phyloP scores from a whole-genome alignment of 352 stramenopile species.

The Phytopythium chamaehyphon region DNA sequence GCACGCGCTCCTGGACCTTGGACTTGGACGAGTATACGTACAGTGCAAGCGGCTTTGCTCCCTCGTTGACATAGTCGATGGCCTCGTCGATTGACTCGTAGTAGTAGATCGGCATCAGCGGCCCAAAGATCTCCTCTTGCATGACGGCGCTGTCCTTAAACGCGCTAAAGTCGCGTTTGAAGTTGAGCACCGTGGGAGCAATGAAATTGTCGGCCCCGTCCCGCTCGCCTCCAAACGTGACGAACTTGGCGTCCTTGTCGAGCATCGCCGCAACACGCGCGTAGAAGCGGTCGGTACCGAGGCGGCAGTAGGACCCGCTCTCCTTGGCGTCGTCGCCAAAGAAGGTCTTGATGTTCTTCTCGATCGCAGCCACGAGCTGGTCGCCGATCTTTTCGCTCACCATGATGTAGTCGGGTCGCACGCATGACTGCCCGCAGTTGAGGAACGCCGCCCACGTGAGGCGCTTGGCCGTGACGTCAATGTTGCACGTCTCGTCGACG shows the following conservation, averaged over 20 bases:
- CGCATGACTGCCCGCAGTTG: slow-evolving; percentile 94
- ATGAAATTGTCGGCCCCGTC: slow-evolving; percentile 77
- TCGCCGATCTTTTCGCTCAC: slow-evolving; percentile 72
- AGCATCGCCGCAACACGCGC: slow-evolving; percentile 51
- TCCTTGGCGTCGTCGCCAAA: slow-evolving; percentile 54
- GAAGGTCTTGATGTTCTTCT: slow-evolving; percentile 36
- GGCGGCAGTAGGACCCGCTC: slow-evolving; percentile 41
- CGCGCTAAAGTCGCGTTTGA: slow-evolving; percentile 54
- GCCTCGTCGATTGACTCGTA: slow-evolving; percentile 40
- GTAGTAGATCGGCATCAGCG: slow-evolving; percentile 90
- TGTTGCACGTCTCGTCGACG: slow-evolving; percentile 65
- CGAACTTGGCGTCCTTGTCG: slow-evolving; percentile 43
- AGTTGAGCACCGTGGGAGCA: slow-evolving; percentile 87
- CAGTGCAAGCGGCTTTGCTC: slow-evolving; percentile 76
- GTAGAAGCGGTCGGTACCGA: slow-evolving; percentile 65
- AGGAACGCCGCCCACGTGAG: slow-evolving; percentile 85
- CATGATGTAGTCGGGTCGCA: slow-evolving; percentile 93
- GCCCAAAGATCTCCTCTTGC: slow-evolving; percentile 95
- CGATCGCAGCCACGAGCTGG: slow-evolving; percentile 35
- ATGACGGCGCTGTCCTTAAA: slow-evolving; percentile 67
- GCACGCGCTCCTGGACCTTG: slow-evolving; percentile 24
- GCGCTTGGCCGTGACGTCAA: slow-evolving; percentile 57
- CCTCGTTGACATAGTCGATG: slow-evolving; percentile 38
- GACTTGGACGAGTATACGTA: slow-evolving; percentile 78
- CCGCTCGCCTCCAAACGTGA: slow-evolving; percentile 55